Evolutionary conservation across 2,329 filamentous ascomycete species (phyloP).

Genomic region (Hypoxylon sp.): DNA sequence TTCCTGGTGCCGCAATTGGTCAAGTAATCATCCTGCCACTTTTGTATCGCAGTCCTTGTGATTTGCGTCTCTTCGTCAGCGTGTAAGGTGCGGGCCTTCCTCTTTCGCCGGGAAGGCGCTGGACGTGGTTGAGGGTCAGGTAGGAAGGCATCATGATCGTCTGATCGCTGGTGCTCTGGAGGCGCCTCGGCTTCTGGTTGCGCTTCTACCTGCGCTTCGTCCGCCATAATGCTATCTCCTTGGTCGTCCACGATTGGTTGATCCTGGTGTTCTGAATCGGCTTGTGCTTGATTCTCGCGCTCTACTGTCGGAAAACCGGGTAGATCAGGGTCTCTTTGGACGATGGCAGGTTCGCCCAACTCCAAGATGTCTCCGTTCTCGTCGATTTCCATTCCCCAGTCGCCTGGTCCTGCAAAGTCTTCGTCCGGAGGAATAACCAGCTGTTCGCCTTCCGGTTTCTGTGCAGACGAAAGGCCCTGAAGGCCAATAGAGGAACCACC

Average conservation of each 20-base stretch:
- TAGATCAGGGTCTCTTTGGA: constrained; percentile 59
- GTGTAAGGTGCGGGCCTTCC: constrained; percentile 40
- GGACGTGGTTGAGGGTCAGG: constrained; percentile 29
- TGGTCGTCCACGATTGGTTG: constrained; percentile 47
- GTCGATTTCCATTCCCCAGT: constrained; percentile 64
- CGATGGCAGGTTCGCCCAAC: constrained; percentile 41
- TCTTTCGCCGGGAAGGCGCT: constrained; percentile 43
- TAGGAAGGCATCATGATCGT: constrained; percentile 37
- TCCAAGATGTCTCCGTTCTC: constrained; percentile 63
- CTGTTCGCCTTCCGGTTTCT: constrained; percentile 49
- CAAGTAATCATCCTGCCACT: constrained; percentile 60
- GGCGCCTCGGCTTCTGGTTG: constrained; percentile 57
- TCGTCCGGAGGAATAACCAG: constrained; percentile 54
- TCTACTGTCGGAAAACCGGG: constrained; percentile 54
- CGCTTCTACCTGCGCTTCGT: constrained; percentile 56
- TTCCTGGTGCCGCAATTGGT: constrained; percentile 60
- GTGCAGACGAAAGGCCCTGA: constrained; percentile 48
- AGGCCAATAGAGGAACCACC: constrained; percentile 45
- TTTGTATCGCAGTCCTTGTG: constrained; percentile 53
- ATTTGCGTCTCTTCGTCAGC: constrained; percentile 54
- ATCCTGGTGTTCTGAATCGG: constrained; percentile 32
- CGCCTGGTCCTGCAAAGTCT: constrained; percentile 55
- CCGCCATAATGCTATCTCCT: constrained; percentile 55
- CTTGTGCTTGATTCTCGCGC: constrained; percentile 27
- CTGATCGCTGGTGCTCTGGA: constrained; percentile 41